Evolutionary conservation across 2,329 filamentous ascomycete species (phyloP).

Genomic region (Cytospora mali): DNA sequence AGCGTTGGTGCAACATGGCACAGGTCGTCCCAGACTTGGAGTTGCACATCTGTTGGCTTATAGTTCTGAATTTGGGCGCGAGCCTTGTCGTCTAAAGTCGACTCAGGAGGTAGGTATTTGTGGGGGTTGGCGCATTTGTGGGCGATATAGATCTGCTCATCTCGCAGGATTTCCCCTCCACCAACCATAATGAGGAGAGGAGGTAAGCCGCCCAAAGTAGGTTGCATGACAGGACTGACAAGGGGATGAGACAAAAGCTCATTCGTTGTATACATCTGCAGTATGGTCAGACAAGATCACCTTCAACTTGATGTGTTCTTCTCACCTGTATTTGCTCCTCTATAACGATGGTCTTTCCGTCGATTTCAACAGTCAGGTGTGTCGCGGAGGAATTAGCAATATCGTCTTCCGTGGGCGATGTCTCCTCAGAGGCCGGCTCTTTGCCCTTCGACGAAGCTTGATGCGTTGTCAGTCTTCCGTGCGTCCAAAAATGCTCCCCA

Average conservation of each 20-base stretch:
- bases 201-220: slow-evolving; percentile 85
- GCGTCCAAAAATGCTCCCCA: slow-evolving; percentile 30
- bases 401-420: slow-evolving; percentile 26
- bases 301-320: background rate
- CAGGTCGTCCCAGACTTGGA: slow-evolving; percentile 95
- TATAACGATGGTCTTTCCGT: slow-evolving; percentile 70
- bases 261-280: slow-evolving; percentile 75
- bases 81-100: slow-evolving; percentile 64
- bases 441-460: slow-evolving; percentile 19
- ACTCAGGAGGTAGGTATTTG: slow-evolving; percentile 71
- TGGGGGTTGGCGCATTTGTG: slow-evolving; percentile 89
- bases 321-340: slow-evolving; percentile 89
- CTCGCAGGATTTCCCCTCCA: slow-evolving; percentile 84
- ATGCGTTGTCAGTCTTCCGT: slow-evolving; percentile 35
- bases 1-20: slow-evolving; percentile 91
- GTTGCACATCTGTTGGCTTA: slow-evolving; percentile 84
- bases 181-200: slow-evolving; percentile 85
- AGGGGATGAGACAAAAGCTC: slow-evolving; percentile 82
- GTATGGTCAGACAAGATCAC: slow-evolving; percentile 29
- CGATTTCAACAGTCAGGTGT: slow-evolving; percentile 66
- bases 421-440: slow-evolving; percentile 7
- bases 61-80: slow-evolving; percentile 65
- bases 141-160: slow-evolving; percentile 93
- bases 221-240: slow-evolving; percentile 85
- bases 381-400: slow-evolving; percentile 30